Base-by-base conservation (phyloP, 805 yeast species). In the Pichia paraexigua region DNA sequence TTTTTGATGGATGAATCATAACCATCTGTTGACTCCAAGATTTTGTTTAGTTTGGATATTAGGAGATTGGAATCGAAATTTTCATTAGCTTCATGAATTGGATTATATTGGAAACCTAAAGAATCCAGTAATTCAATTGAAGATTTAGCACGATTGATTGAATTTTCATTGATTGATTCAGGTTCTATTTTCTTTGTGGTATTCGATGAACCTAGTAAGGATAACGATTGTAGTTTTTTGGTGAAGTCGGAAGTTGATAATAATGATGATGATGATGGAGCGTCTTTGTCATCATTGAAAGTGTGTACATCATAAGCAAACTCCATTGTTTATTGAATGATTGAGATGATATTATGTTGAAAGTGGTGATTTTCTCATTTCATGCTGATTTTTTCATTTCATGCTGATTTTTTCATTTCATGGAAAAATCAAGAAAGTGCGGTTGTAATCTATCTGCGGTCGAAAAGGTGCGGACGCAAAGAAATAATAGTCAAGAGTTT, bases 1-100 rank as follows among this genome's bases (percentile, higher is more conserved):
- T 65, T 63, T 43, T 67, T 59, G 18, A 68, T 55, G 0, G 70
- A 65, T 2, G 69, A 56, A 54, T 76, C 78, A 49, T 71, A 69
- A 49, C 74, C 66, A 5, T 73, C 58, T 20, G 56, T 46, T 15
- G 43, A 44, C 41, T 55, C 58, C 10, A 52, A 48, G 15, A 55
- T 49, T 17, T 44, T 28, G 5, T 53, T 43, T 18, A 53, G 21
- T 43, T 53, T 53, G 2, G 49, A 45, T 42, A 55, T 41, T 5
- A 51, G 42, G 18, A 44, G 42, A 24, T 46, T 43, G 15, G 53
- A 52, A 28, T 49, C 47, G 21, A 50, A 48, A 42, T 28, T 45
- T 27, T 40, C 32, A 40, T 12, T 15, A 8, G 48, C 20, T 12
- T 46, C 40, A 5, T 20, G 24, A 1, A 46, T n/a, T 13, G 49